Evolutionary conservation across 2,329 filamentous ascomycete genomes (phyloP), one percentile per base, ranked within the genome.

Genomic region (Metarhizium anisopliae): DNA sequence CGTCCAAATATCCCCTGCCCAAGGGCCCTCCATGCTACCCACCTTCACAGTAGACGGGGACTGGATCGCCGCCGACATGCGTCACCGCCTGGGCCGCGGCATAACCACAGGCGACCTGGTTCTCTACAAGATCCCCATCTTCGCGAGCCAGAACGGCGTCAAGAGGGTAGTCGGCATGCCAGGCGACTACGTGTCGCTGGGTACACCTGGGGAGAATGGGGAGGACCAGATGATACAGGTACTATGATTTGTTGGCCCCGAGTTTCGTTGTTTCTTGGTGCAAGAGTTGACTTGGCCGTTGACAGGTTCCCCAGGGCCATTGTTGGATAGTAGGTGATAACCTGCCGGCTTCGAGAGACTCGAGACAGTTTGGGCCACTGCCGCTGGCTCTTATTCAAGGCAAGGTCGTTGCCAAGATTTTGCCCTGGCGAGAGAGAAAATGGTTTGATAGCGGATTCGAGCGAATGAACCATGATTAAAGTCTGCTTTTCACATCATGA

Each of bases 281-380:
- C 38, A 40, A 7, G 42, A 7, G n/a, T 11, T 20, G 42, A 45
- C 42, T 10, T 35, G n/a, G 10, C 6, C 6, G 38, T n/a, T 55
- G n/a, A 49, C 65, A 95, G 89, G 84, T 99, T 16, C 94, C 94
- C 0, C 78, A 88, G 66, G 94, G 94, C 1, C 94, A 99, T 75
- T 95, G 91, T 65, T 97, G 90, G 83, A 76, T 96, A 6, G 82
- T 85, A 2, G 94, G 94, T 2, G 94, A 99, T 70, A 97, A 97
- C 70, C 67, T 96, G 59, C 78, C 83, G 3, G 87, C 82, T 64
- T 96, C 91, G 29, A 77, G 90, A 60, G 94, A 99, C 74, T 96
- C 91, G 47, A 84, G 94, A 59, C 77, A 85, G 45, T 96, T 87
- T 73, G 94, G 94, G 0, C 90, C 94, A 0, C 69, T 99, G 32